Base-by-base conservation (phyloP, 352 stramenopile genomes). In the Phytophthora megakarya region DNA sequence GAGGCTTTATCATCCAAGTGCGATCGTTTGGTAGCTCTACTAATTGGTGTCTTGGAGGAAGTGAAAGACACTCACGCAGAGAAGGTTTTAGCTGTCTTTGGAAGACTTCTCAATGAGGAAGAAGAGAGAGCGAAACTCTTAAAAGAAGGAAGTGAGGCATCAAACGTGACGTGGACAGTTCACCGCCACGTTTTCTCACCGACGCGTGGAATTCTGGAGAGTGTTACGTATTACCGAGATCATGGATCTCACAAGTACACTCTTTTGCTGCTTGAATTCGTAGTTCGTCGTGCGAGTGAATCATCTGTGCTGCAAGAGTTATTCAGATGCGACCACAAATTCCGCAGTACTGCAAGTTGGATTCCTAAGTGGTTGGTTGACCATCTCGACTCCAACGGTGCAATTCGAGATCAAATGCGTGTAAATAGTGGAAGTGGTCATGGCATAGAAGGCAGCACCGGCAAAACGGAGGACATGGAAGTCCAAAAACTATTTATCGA, bases 1-100 rank as follows among this genome's bases (percentile, higher is more conserved):
- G 37, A 63, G 28, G 15, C 21, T 40, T 47, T 37, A 16, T 33
- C 53, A 2, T 61, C 57, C 1, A 78, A 82, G 46, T 66, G 63
- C 15, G 78, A 88, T 35, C 80, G 77, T 18, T 48, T 91, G 5
- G 53, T 89, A 30, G 62, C 78, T n/a, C 42, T 84, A 10, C 46
- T 93, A 10, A 67, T 93, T 15, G 61, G 73, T 0, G 76, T 86
- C 10, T 55, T 91, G n/a, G 84, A 93, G 69, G 76, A 90, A 45
- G 56, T 90, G 26, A 89, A 88, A 33, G 73, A 67, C 30, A 74
- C 75, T 0, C 45, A 86, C 33, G 51, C 84, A 3, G 70, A 79
- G 3, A 70, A 81, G 5, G 46, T 86, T 8, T 58, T 93, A 3
- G 45, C 39, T 6, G 43, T 91, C 5, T 73, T 93, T 23, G 50